Conservation (phyloP, 192 early-diverging fungal genomes). For the Linnemannia elongata region DNA sequence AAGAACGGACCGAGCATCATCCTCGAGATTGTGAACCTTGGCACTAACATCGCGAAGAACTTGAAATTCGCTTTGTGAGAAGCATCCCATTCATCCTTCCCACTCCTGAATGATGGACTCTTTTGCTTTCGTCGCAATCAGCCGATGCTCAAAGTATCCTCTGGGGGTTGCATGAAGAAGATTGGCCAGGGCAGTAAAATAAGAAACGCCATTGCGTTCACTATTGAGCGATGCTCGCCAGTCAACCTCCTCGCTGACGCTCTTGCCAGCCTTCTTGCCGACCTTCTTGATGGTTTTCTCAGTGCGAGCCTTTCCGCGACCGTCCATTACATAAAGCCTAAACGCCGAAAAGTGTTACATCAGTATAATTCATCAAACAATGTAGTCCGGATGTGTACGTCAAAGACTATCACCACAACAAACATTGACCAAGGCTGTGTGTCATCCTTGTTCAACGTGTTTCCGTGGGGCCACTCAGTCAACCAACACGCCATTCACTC, state of each 20-base stretch:
- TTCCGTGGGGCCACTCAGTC: constrained; percentile 35
- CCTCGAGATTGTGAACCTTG: constrained; percentile 22
- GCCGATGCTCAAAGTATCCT: constrained; percentile 43
- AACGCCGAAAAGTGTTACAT: neutral
- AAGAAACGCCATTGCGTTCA: constrained; percentile 18
- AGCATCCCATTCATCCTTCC: constrained; percentile 8
- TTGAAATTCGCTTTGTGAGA: constrained; percentile 22
- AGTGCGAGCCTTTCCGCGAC: neutral
- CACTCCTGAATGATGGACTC: constrained; percentile 31
- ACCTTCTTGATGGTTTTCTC: neutral
- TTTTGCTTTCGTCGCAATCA: constrained; percentile 16
- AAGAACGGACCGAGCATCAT: constrained; percentile 35
- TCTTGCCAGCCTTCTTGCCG: neutral
- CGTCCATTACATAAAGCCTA: constrained; percentile 26
- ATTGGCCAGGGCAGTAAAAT: constrained; percentile 20
- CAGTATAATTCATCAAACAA: constrained; percentile 24
- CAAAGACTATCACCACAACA: constrained; percentile 18
- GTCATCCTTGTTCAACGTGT: constrained; percentile 38
- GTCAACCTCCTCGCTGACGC: constrained; percentile 10
- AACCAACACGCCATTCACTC: constrained; percentile 46
- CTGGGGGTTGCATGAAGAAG: constrained; percentile 22
- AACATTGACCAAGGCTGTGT: constrained; percentile 46
- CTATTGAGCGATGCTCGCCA: constrained; percentile 27
- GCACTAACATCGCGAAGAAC: constrained; percentile 25
- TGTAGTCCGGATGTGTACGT: constrained; percentile 4